Base-by-base conservation (phyloP, 2,329 filamentous ascomycete species). In the Penicillium sclerotigenum region DNA sequence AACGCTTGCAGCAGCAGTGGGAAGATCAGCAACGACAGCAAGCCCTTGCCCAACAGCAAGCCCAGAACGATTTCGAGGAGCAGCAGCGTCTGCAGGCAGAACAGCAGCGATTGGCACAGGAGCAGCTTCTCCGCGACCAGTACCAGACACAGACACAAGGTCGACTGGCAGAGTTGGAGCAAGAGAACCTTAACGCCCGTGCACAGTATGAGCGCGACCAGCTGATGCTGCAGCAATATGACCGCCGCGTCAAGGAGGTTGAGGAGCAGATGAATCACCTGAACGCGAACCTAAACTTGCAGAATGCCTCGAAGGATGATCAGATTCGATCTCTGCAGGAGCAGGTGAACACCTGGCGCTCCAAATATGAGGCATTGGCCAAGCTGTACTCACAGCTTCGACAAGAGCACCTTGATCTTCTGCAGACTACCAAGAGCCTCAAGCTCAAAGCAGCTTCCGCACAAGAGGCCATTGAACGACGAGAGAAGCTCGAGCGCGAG, bases 171-270 rank as follows among this genome's bases (percentile, higher is more conserved):
- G 94, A 99, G 76, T 80, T 99, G 47, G 93, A 99, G 77, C 89
- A 88, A 56, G 93, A 97, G 76, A 97, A 99, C 65, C 79, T 99
- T 26, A 93, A 94, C 67, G 94, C 94, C 4, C 85, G 94, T 40
- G 90, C 92, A 9, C 94, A 97, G 74, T 97, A 97, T 71, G 92
- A 97, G 74, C 88, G 88, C n/a, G 92, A 99, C 71, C 94, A 97
- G 76, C 80, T 99, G 40, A 91, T 97, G 89, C 81, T 99, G 41
- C 90, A 97, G 74, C 93, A 97, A 71, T 99, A 97, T 71, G 94
- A 99, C 64, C 87, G 91, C 70, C 86, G 93, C 59, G 91, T 99
- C 70, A 97, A 97, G 79, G 88, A 90, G 20, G 78, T 99, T 13
- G 94, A 99, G 74, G 85, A 86, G 52, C 94, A 99, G 75, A 83